Conservation (phyloP, 148 eudicot species). For the Camellia japonica region DNA sequence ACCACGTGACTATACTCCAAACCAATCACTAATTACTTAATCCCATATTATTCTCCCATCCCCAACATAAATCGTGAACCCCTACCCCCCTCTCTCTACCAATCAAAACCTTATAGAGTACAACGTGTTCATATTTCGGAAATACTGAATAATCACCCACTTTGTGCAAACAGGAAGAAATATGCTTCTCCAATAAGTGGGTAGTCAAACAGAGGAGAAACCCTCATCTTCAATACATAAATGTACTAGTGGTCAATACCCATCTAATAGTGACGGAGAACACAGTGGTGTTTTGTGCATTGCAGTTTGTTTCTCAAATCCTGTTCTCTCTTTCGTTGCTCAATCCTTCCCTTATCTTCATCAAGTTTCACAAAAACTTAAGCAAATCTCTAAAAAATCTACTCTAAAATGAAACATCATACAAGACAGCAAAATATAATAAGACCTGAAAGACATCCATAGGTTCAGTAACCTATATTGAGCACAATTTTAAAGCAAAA, state of each 20-base stretch:
- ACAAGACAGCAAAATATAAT: too few relatives aligned
- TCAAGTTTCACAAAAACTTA: too few relatives aligned
- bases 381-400: background rate
- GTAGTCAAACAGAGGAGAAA: background rate
- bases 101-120: too few relatives aligned
- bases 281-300: background rate
- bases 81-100: too few relatives aligned
- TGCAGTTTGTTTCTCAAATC: constrained; percentile 5
- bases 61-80: too few relatives aligned
- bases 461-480: background rate
- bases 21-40: too few relatives aligned
- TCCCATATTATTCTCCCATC: too few relatives aligned
- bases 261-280: background rate
- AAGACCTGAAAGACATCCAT: background rate
- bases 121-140: too few relatives aligned
- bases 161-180: background rate
- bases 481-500: background rate
- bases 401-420: background rate
- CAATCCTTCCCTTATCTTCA: too few relatives aligned
- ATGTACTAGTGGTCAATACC: too few relatives aligned
- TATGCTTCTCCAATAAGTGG: background rate
- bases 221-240: background rate
- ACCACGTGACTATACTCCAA: too few relatives aligned
- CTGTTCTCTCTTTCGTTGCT: background rate
- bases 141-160: too few relatives aligned